Base-by-base conservation (phyloP, 805 yeast species). In the Nakazawaea holstii region DNA sequence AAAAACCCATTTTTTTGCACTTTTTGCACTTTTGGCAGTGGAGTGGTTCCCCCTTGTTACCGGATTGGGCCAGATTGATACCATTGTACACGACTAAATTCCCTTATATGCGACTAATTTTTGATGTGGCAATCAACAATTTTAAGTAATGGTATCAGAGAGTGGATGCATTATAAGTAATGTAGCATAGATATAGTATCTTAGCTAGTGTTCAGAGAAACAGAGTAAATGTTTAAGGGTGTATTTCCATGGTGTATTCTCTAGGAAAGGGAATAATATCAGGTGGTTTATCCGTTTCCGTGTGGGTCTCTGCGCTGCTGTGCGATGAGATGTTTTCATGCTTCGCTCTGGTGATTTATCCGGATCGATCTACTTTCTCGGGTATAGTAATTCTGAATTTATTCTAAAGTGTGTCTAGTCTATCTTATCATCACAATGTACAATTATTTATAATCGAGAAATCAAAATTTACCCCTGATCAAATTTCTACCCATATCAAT, bases 401-500 rank as follows among this genome's bases (percentile, higher is more conserved):
- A 20, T 20, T 20, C 5, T 20, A 20, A 20, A 20, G 24, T 20
- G 24, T 20, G 5, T 20, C 24, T 20, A 20, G 24, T 20, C 24
- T n/a, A n/a, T n/a, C n/a, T n/a, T n/a, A n/a, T n/a, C n/a, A n/a
- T n/a, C n/a, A n/a, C n/a, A n/a, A n/a, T n/a, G n/a, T n/a, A n/a
- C n/a, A n/a, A n/a, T n/a, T n/a, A n/a, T n/a, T n/a, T n/a, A n/a
- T 20, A 20, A 20, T 20, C 24, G 32, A 30, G 36, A 17, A 13
- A 13, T 55, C 68, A 88, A 55, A 90, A 77, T 67, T 92, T 92
- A 15, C 94, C 92, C 39, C 69, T 69, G 9, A 77, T 41, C 59
- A 88, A 67, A 65, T 89, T 84, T 59, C 70, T 74, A 41, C 72
- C 54, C 95, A 91, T 94, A 59, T 88, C 90, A 55, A 68, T 72